Percentiles rank a stretch among this genome's conserved stretches.
These are phyloP conservation scores for Aspergillus cavernicola DNA, from an alignment of 495 filamentous ascomycete species.

Conservation along the genomic window DNA sequence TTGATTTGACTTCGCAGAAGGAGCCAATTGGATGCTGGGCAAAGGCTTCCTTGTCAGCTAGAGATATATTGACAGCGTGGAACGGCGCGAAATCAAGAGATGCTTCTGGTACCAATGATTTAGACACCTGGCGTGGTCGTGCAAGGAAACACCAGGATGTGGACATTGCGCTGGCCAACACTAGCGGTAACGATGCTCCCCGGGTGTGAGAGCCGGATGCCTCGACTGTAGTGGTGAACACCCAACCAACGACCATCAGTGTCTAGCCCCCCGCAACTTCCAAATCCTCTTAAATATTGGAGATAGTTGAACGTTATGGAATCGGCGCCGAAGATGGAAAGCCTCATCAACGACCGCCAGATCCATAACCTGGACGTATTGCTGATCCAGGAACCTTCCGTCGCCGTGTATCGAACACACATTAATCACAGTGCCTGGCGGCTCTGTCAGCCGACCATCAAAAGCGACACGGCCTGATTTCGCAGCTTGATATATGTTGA, in stretches of 20 bases:
- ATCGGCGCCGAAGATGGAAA: too few species aligned
- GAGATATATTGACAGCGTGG: slow-evolving; percentile 20
- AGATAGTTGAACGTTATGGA: too few species aligned
- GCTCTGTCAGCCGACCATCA: too few species aligned
- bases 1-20: slow-evolving; percentile 23
- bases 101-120: slow-evolving; percentile 28
- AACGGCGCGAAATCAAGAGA: slow-evolving; percentile 18
- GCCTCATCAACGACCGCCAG: too few species aligned
- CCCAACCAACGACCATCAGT: slow-evolving; percentile 8
- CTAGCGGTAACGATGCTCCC: slow-evolving; percentile 17
- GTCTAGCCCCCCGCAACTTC: too few species aligned
- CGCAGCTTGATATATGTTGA: too few species aligned
- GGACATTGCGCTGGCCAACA: slow-evolving; percentile 25
- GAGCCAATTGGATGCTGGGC: slow-evolving; percentile 18
- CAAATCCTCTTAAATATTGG: too few species aligned
- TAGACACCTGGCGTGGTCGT: slow-evolving; percentile 29
- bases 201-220: slow-evolving; percentile 20
- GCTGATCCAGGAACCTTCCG: slow-evolving; percentile 8
- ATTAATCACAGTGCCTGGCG: slow-evolving; percentile 22
- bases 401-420: slow-evolving; percentile 20
- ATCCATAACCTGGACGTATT: too few species aligned
- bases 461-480: background rate
- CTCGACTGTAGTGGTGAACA: slow-evolving; percentile 23
- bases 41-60: slow-evolving; percentile 22
- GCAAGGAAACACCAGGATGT: slow-evolving; percentile 25